Evolutionary conservation across 257 asterid species (phyloP).

Genomic region (Cynanchum wilfordii): DNA sequence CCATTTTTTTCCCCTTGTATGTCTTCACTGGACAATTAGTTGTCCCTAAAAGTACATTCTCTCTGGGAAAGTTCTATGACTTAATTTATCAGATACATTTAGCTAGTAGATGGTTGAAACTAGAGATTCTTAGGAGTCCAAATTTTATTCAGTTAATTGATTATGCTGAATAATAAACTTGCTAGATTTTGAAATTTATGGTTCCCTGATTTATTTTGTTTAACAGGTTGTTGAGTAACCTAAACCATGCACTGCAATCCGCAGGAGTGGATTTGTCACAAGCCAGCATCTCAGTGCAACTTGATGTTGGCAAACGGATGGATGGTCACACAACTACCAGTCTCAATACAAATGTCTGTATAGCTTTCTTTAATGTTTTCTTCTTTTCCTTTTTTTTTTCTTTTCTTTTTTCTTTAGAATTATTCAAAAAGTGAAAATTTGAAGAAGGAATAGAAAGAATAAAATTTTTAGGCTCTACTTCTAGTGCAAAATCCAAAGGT

Average conservation of each 20-base stretch:
- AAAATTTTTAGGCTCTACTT: not conserved
- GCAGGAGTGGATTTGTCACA: slow-evolving; percentile 64
- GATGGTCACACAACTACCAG: slow-evolving; percentile 22
- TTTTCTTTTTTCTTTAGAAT: not conserved
- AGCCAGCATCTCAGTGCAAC: slow-evolving; percentile 54
- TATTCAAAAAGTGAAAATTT: not conserved
- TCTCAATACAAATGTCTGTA: slow-evolving; percentile 27
- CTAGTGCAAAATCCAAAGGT: not conserved
- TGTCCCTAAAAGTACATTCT: not conserved
- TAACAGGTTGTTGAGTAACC: slow-evolving; percentile 41
- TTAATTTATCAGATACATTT: not conserved
- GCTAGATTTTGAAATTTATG: not conserved
- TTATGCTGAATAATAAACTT: not conserved
- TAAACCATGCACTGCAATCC: slow-evolving; percentile 46
- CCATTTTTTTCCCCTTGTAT: no score
- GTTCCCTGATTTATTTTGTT: slow-evolving; percentile 12
- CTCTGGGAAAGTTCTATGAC: not conserved
- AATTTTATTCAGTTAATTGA: not conserved
- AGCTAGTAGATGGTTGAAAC: not conserved
- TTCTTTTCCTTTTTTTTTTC: not conserved
- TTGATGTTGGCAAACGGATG: slow-evolving; percentile 45
- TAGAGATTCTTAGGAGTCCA: no score
- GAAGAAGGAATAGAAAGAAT: not conserved
- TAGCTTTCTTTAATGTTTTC: slow-evolving; percentile 9
- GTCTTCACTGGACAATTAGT: not conserved